These are phyloP conservation scores for Herpotrichia juniperi DNA, from an alignment of 2,329 filamentous ascomycete species.

Conservation along the genomic window DNA sequence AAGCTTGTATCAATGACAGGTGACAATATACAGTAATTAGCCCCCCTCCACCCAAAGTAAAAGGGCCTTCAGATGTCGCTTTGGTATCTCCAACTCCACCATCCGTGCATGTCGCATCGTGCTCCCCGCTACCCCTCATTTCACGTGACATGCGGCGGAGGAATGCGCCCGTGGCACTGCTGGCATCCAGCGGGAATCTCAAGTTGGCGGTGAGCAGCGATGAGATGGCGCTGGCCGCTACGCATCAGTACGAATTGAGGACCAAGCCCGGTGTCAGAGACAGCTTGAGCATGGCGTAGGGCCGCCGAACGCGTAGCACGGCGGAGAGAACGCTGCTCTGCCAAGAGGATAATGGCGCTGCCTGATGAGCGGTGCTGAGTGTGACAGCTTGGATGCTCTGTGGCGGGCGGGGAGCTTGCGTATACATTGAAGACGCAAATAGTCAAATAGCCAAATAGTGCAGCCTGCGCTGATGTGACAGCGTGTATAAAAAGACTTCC, in stretches of 20 bases:
- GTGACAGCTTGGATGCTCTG: conserved; percentile 30
- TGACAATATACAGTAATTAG: too few species aligned
- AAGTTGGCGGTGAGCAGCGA: conserved; percentile 44
- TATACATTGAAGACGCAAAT: conserved; percentile 25
- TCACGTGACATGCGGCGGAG: conserved; percentile 33
- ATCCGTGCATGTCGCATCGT: neutral
- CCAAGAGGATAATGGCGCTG: conserved; percentile 36
- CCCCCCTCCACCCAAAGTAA: too few species aligned
- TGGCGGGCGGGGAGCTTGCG: conserved; percentile 47
- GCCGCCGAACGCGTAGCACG: conserved; percentile 28
- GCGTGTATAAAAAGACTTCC: neutral
- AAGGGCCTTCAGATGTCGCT: too few species aligned
- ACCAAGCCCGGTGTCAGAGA: conserved; percentile 11
- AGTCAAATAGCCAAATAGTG: conserved; percentile 29
- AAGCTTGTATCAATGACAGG: too few species aligned
- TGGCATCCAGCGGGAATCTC: neutral
- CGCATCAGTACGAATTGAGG: conserved; percentile 9
- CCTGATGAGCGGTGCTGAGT: conserved; percentile 26
- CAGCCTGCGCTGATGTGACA: conserved; percentile 24
- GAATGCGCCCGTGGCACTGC: neutral
- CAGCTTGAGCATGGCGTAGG: conserved; percentile 10
- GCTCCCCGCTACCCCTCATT: conserved; percentile 36
- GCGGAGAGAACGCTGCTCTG: conserved; percentile 1
- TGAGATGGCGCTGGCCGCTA: conserved; percentile 36
- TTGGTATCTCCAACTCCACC: neutral